Conservation (phyloP, 2,329 filamentous ascomycete species). For the Pezicula rhizophila region DNA sequence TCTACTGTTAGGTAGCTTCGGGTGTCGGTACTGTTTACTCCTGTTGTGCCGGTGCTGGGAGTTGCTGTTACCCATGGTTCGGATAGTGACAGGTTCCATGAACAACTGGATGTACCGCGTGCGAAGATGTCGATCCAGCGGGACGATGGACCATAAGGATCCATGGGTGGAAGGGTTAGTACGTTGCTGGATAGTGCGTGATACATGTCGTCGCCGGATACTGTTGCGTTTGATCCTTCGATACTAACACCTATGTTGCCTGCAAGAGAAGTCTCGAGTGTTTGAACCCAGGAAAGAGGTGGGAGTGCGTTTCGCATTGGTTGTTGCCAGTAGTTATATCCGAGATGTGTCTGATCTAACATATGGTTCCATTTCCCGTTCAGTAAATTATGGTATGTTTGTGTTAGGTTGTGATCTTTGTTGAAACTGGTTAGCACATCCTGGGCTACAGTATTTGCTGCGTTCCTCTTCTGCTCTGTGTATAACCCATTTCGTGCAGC, state of each 20-base stretch:
- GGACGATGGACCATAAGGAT: constrained; percentile 47
- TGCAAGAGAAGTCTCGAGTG: constrained; percentile 48
- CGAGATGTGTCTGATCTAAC: constrained; percentile 53
- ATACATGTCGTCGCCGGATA: constrained; percentile 61
- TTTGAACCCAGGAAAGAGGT: constrained; percentile 53
- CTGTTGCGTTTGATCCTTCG: constrained; percentile 59
- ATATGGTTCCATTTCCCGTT: constrained; percentile 59
- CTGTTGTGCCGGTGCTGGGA: constrained; percentile 42
- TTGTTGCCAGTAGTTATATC: constrained; percentile 53
- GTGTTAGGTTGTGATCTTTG: constrained; percentile 50
- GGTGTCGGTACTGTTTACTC: constrained; percentile 41
- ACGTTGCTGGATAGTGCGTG: constrained; percentile 49
- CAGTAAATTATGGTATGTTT: constrained; percentile 50
- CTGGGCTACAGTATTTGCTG: constrained; percentile 47
- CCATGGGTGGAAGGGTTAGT: constrained; percentile 49
- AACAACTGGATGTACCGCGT: constrained; percentile 45
- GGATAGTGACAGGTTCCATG: constrained; percentile 44
- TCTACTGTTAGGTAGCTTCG: constrained; percentile 51
- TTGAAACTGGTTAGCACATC: constrained; percentile 47
- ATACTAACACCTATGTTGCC: constrained; percentile 59
- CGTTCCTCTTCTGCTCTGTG: constrained; percentile 49
- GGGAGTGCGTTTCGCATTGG: constrained; percentile 66
- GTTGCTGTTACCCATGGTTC: constrained; percentile 47
- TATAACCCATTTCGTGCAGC: constrained; percentile 48
- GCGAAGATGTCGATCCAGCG: constrained; percentile 61